phyloP scores from a whole-genome alignment of 2,329 filamentous ascomycete genomes.

The Monosporascus sp. region DNA sequence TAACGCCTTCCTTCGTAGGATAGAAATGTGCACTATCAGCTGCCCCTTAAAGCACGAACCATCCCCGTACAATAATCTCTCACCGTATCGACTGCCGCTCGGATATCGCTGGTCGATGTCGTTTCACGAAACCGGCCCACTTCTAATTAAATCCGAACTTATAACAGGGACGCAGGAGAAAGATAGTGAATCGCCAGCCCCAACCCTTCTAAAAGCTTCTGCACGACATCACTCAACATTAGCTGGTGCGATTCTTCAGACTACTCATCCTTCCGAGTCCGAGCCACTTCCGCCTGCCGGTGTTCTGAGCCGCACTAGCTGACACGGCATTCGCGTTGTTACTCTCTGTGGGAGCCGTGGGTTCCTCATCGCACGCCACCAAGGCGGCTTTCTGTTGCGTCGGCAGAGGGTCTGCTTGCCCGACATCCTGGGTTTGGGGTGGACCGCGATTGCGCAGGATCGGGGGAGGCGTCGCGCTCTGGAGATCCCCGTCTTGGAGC shows the following conservation, averaged over 20 bases:
- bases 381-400: too few relatives aligned
- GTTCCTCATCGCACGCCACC: not conserved
- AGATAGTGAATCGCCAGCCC: too few relatives aligned
- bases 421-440: slow-evolving; percentile 1
- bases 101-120: too few relatives aligned
- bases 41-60: too few relatives aligned
- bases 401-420: not conserved
- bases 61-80: too few relatives aligned
- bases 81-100: too few relatives aligned
- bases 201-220: too few relatives aligned
- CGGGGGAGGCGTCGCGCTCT: slow-evolving; percentile 50
- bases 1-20: too few relatives aligned
- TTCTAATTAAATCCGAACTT: too few relatives aligned
- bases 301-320: slow-evolving; percentile 4
- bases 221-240: slow-evolving; percentile 4
- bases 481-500: slow-evolving; percentile 35
- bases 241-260: slow-evolving; percentile 17
- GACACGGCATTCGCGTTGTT: not conserved
- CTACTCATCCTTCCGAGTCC: slow-evolving; percentile 22
- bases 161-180: not conserved
- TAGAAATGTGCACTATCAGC: too few relatives aligned
- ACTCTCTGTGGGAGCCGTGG: not conserved
- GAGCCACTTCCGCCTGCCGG: slow-evolving; percentile 22
- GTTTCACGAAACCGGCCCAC: too few relatives aligned
- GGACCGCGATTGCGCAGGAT: slow-evolving; percentile 40